phyloP scores from a whole-genome alignment of 2,329 filamentous ascomycete species.

The Thielaviopsis euricoi region DNA sequence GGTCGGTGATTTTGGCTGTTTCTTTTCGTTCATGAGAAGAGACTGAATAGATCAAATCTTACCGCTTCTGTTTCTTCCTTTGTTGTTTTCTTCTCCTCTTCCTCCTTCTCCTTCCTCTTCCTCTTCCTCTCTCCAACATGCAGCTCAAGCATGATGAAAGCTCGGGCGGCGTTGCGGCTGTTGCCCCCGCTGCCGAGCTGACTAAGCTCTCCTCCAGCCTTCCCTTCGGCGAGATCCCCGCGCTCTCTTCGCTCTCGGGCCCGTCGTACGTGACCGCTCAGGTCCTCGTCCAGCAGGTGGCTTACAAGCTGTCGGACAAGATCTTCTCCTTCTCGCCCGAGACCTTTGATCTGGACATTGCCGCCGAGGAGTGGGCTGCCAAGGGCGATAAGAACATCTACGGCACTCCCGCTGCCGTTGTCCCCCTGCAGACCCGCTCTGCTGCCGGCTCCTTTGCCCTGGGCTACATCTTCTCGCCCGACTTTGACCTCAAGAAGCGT shows the following conservation, averaged over 20 bases:
- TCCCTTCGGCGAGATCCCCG: slow-evolving; percentile 38
- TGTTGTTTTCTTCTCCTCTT: background rate
- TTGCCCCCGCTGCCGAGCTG: slow-evolving; percentile 4
- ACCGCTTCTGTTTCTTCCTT: background rate
- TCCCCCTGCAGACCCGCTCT: slow-evolving; percentile 69
- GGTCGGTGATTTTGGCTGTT: background rate
- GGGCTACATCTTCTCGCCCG: slow-evolving; percentile 93
- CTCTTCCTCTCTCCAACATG: slow-evolving; percentile 4
- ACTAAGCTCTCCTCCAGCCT: slow-evolving; percentile 29
- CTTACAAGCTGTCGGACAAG: slow-evolving; percentile 89
- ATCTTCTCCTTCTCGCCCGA: slow-evolving; percentile 94
- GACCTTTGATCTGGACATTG: slow-evolving; percentile 77
- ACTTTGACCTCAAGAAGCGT: slow-evolving; percentile 83
- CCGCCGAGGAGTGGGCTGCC: slow-evolving; percentile 60
- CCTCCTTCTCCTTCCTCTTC: background rate
- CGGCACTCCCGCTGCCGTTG: slow-evolving; percentile 61
- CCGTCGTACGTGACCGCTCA: slow-evolving; percentile 90
- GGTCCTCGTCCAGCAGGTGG: slow-evolving; percentile 85
- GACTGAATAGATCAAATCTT: background rate
- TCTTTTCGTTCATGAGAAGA: background rate
- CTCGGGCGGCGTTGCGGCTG: slow-evolving; percentile 7
- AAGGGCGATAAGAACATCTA: slow-evolving; percentile 61
- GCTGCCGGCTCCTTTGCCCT: slow-evolving; percentile 84
- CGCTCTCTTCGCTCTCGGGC: slow-evolving; percentile 51
- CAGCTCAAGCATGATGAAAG: slow-evolving; percentile 13